Evolutionary conservation across 164 flowering plant genomes (phyloP).

Genomic region (Vitis rupestris): DNA sequence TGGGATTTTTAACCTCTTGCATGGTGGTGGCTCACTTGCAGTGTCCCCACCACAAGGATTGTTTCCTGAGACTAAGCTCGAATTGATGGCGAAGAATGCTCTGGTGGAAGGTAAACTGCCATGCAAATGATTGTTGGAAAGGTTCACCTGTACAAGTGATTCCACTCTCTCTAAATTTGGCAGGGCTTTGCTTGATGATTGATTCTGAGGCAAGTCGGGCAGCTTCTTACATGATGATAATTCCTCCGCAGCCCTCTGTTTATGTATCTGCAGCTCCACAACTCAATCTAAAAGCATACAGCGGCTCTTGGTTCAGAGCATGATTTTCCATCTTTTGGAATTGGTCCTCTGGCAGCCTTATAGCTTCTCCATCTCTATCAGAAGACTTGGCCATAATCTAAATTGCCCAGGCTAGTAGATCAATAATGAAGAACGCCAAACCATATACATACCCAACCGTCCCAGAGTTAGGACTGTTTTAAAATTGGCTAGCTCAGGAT

Average conservation of each 20-base stretch:
- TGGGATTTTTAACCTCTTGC: slow-evolving; percentile 32
- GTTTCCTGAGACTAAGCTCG: slow-evolving; percentile 62
- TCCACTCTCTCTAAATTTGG: slow-evolving; percentile 43
- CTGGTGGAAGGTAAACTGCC: slow-evolving; percentile 69
- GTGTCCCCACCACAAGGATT: slow-evolving; percentile 55
- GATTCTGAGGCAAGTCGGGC: slow-evolving; percentile 67
- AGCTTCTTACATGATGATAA: too few relatives aligned
- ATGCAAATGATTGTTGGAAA: slow-evolving; percentile 65
- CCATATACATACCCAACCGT: slow-evolving; percentile 58
- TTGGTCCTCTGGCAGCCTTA: too few relatives aligned
- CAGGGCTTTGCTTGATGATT: slow-evolving; percentile 62
- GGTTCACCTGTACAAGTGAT: slow-evolving; percentile 64
- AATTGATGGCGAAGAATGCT: slow-evolving; percentile 65
- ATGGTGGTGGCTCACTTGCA: slow-evolving; percentile 53
- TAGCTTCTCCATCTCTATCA: slow-evolving; percentile 42
- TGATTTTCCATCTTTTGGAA: too few relatives aligned
- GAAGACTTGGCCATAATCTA: slow-evolving; percentile 66
- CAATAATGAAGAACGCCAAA: too few relatives aligned
- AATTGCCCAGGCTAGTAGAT: too few relatives aligned
- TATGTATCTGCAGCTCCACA: too few relatives aligned
- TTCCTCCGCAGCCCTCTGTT: too few relatives aligned
- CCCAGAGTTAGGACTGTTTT: slow-evolving; percentile 72
- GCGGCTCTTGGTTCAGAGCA: too few relatives aligned
- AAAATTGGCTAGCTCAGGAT: slow-evolving; percentile 63
- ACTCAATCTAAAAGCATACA: too few relatives aligned